Conservation (phyloP, 176 grass and related monocot species). For the Phoenix roebelenii region DNA sequence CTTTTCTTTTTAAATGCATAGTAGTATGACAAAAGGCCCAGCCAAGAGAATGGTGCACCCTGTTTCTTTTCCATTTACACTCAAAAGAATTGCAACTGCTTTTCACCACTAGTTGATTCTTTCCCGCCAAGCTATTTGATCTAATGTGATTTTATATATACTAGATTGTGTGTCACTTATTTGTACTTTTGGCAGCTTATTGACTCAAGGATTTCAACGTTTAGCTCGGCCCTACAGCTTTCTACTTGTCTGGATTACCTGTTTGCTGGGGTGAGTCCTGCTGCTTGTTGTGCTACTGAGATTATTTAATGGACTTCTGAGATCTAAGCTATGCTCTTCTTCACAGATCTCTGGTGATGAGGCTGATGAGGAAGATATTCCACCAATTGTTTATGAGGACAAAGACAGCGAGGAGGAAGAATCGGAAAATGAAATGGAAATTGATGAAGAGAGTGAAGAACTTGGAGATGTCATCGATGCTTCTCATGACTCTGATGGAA, state of each 20-base stretch:
- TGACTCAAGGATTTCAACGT: conserved; percentile 80
- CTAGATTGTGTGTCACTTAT: not conserved
- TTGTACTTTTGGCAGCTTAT: conserved; percentile 46
- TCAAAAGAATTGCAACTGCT: no score
- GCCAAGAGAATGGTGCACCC: no score
- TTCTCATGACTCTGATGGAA: conserved; percentile 51
- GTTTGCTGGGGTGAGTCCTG: conserved; percentile 45
- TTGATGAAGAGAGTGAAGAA: conserved; percentile 35
- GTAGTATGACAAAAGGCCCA: no score
- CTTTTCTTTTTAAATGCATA: no score
- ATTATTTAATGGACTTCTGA: not conserved
- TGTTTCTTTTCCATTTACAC: no score
- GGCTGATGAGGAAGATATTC: conserved; percentile 36
- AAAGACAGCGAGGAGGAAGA: conserved; percentile 69
- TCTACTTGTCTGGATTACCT: conserved; percentile 70
- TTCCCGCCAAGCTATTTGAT: no score
- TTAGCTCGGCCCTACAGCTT: conserved; percentile 54
- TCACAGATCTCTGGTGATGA: conserved; percentile 55
- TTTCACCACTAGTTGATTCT: no score
- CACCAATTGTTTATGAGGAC: conserved; percentile 63
- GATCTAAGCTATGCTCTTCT: conserved; percentile 1
- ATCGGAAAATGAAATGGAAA: conserved; percentile 73
- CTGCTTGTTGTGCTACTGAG: not conserved
- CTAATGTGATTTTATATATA: no score
- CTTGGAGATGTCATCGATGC: conserved; percentile 50